Conservation (phyloP, 2,329 filamentous ascomycete species). For the Alternaria longipes region DNA sequence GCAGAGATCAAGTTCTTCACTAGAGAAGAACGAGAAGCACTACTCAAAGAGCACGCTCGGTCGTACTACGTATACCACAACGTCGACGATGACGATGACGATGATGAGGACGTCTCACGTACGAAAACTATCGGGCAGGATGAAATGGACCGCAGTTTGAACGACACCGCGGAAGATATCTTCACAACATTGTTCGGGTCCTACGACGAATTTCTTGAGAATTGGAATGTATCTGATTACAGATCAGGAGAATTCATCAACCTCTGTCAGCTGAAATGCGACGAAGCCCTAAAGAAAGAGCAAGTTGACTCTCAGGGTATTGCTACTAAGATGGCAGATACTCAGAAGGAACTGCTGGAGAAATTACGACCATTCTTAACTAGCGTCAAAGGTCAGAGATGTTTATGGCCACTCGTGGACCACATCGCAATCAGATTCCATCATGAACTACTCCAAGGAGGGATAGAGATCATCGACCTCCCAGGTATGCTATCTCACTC, state of each 20-base stretch:
- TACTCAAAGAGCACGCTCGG: constrained; percentile 27
- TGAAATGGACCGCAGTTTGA: constrained; percentile 22
- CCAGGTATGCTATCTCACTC: constrained; percentile 26
- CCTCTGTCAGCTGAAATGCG: constrained; percentile 27
- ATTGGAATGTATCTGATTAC: constrained; percentile 14
- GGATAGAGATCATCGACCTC: constrained; percentile 30
- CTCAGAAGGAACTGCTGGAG: constrained; percentile 19
- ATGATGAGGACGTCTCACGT: constrained; percentile 25
- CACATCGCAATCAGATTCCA: constrained; percentile 23
- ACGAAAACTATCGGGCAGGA: constrained; percentile 14
- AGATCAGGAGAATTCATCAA: constrained; percentile 18
- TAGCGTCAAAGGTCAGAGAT: constrained; percentile 20
- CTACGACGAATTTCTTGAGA: constrained; percentile 16
- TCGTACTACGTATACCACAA: constrained; percentile 25
- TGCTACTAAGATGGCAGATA: not conserved
- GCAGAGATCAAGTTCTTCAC: constrained; percentile 30
- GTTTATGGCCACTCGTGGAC: constrained; percentile 37
- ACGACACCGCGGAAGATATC: constrained; percentile 33
- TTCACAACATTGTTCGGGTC: constrained; percentile 30
- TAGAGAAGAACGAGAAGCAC: constrained; percentile 15
- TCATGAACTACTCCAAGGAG: constrained; percentile 21
- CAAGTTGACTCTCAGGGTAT: constrained; percentile 1
- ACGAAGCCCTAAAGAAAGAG: constrained; percentile 15
- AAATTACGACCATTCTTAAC: constrained; percentile 23
- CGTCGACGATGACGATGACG: constrained; percentile 20